A percentile compares a stretch with the other conserved stretches of the same genome.
These are phyloP conservation scores for Rubia yunnanensis DNA, from an alignment of 257 asterid species.

Conservation along the genomic window DNA sequence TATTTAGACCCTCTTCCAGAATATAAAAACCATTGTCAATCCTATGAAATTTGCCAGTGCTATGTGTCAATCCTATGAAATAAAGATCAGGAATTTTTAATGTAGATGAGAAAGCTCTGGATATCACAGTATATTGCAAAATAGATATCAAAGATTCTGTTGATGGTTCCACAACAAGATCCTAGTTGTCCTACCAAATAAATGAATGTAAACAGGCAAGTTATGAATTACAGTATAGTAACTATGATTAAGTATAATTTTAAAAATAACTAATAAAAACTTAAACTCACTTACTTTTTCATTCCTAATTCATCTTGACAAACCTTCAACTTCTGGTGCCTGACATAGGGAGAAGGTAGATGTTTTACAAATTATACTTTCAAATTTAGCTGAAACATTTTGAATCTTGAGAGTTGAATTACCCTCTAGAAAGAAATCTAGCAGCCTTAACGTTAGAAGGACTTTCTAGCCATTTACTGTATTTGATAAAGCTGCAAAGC, in stretches of 20 bases:
- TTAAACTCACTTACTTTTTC: conserved; percentile 51
- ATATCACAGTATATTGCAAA: neutral
- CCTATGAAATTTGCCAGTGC: neutral
- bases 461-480: conserved; percentile 86
- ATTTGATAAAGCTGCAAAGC: conserved; percentile 83
- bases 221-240: neutral
- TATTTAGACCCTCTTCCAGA: neutral
- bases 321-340: conserved; percentile 67
- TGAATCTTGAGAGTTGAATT: conserved; percentile 19
- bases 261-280: conserved; percentile 5
- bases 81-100: neutral
- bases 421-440: conserved; percentile 85
- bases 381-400: conserved; percentile 10
- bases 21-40: neutral
- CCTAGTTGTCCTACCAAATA: neutral
- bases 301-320: conserved; percentile 69
- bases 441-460: conserved; percentile 89
- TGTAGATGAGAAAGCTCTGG: neutral
- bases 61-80: neutral
- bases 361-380: conserved; percentile 9
- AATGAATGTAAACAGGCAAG: neutral
- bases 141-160: neutral
- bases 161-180: neutral
- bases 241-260: neutral
- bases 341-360: conserved; percentile 27